Conservation (phyloP, 805 yeast genomes). For the Grigorovia yakushimaensis region DNA sequence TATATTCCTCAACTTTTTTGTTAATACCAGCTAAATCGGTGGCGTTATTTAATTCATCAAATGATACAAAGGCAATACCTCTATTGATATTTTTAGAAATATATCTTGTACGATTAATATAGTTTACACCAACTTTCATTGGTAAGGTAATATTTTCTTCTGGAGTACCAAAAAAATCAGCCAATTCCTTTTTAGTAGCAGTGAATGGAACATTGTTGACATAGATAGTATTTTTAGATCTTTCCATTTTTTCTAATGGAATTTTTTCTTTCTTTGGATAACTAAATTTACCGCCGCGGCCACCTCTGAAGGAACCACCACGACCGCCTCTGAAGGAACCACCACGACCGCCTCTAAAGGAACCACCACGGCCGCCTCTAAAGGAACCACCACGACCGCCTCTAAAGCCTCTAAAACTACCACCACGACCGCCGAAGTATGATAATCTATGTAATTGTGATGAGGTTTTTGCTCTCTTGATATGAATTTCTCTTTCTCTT, state of each 20-base stretch:
- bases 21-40: slow-evolving; percentile 35
- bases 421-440: slow-evolving; percentile 3
- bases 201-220: slow-evolving; percentile 58
- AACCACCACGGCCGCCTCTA: slow-evolving; percentile 7
- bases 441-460: slow-evolving; percentile 8
- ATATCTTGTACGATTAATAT: slow-evolving; percentile 28
- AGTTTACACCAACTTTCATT: slow-evolving; percentile 29
- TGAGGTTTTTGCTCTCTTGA: slow-evolving; percentile 20
- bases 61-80: slow-evolving; percentile 56
- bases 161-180: slow-evolving; percentile 40
- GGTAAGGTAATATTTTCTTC: slow-evolving; percentile 45
- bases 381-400: slow-evolving; percentile 7
- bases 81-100: slow-evolving; percentile 32
- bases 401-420: slow-evolving; percentile 7
- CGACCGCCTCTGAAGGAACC: slow-evolving; percentile 4
- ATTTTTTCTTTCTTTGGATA: slow-evolving; percentile 24
- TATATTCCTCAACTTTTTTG: slow-evolving; percentile 56
- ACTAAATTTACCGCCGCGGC: slow-evolving; percentile 4
- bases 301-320: slow-evolving; percentile 13
- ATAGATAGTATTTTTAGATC: slow-evolving; percentile 44
- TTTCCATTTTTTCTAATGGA: slow-evolving; percentile 32
- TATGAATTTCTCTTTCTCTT: slow-evolving; percentile 26
- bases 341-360: slow-evolving; percentile 5
- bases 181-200: slow-evolving; percentile 45
- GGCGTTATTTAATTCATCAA: slow-evolving; percentile 26